phyloP scores from a whole-genome alignment of 2,329 filamentous ascomycete species.

The Nothomitra cinnamomea region DNA sequence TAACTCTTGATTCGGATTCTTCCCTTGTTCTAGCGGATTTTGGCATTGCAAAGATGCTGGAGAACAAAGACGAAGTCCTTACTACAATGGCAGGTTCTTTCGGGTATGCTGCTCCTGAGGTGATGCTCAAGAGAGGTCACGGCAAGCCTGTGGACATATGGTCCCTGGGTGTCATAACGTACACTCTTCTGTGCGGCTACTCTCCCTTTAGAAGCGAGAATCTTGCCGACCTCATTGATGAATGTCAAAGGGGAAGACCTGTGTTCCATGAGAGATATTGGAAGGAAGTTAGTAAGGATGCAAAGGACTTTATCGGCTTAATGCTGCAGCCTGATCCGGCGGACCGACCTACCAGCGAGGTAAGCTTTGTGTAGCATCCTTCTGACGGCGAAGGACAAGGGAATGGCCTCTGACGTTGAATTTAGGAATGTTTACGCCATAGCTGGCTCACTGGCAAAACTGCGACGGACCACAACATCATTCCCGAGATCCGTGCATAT shows the following conservation, averaged over 20 bases:
- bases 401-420: neutral
- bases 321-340: slow-evolving; percentile 66
- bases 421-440: slow-evolving; percentile 59
- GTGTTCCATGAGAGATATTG: slow-evolving; percentile 97
- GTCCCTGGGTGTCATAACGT: slow-evolving; percentile 97
- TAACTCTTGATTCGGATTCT: slow-evolving; percentile 60
- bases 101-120: slow-evolving; percentile 91
- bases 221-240: slow-evolving; percentile 80
- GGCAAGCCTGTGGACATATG: slow-evolving; percentile 99
- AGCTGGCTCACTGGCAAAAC: slow-evolving; percentile 82
- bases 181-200: slow-evolving; percentile 94
- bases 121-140: slow-evolving; percentile 95
- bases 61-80: slow-evolving; percentile 75
- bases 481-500: slow-evolving; percentile 92
- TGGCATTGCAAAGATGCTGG: slow-evolving; percentile 95
- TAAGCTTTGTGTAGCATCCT: slow-evolving; percentile 24
- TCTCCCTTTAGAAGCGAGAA: slow-evolving; percentile 95
- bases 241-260: slow-evolving; percentile 69
- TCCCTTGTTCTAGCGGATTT: slow-evolving; percentile 91
- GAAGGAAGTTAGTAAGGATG: slow-evolving; percentile 91
- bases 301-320: slow-evolving; percentile 79
- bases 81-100: slow-evolving; percentile 99
- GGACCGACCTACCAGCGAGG: slow-evolving; percentile 60
- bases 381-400: neutral
- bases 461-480: slow-evolving; percentile 87